Percentiles rank a stretch among this genome's conserved stretches.
phyloP scores from a whole-genome alignment of 23 red algal genomes.

The Gracilaria caudata region DNA sequence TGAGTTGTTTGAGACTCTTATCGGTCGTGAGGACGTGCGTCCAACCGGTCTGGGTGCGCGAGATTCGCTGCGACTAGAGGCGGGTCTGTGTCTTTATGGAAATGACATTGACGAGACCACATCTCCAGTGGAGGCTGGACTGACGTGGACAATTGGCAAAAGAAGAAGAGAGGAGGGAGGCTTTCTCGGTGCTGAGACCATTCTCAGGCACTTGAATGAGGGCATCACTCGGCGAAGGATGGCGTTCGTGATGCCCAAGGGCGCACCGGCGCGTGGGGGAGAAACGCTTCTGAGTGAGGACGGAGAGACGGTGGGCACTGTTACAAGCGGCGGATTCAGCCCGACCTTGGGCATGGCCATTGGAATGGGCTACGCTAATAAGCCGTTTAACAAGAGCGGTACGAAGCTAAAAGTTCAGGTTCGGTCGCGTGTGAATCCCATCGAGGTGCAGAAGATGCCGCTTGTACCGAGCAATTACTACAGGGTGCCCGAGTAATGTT shows the following conservation, averaged over 20 bases:
- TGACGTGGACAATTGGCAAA: constrained; percentile 97
- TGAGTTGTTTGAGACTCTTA: constrained; percentile 73
- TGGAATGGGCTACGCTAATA: constrained; percentile 95
- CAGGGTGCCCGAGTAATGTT: constrained; percentile 60
- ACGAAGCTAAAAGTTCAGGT: constrained; percentile 81
- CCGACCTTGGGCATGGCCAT: constrained; percentile 81
- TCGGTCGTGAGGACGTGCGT: constrained; percentile 66
- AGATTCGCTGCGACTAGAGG: constrained; percentile 93
- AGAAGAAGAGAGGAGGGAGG: constrained; percentile 77
- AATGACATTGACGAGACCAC: constrained; percentile 99
- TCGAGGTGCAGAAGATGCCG: constrained; percentile 87
- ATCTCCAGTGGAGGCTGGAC: constrained; percentile 85
- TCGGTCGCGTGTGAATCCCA: constrained; percentile 59
- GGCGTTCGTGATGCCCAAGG: constrained; percentile 86
- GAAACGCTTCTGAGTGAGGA: constrained; percentile 75
- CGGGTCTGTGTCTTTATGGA: constrained; percentile 96
- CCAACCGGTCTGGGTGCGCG: constrained; percentile 88
- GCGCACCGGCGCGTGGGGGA: constrained; percentile 83
- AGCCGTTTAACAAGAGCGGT: constrained; percentile 81
- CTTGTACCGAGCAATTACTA: constrained; percentile 85
- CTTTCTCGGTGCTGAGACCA: constrained; percentile 88
- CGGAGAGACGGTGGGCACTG: constrained; percentile 67
- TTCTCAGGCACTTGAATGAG: constrained; percentile 85
- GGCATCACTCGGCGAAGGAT: constrained; percentile 65
- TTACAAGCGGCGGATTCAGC: constrained; percentile 89